Evolutionary conservation across 768 basidiomycete species (phyloP).

Genomic region (Auricularia sp.): DNA sequence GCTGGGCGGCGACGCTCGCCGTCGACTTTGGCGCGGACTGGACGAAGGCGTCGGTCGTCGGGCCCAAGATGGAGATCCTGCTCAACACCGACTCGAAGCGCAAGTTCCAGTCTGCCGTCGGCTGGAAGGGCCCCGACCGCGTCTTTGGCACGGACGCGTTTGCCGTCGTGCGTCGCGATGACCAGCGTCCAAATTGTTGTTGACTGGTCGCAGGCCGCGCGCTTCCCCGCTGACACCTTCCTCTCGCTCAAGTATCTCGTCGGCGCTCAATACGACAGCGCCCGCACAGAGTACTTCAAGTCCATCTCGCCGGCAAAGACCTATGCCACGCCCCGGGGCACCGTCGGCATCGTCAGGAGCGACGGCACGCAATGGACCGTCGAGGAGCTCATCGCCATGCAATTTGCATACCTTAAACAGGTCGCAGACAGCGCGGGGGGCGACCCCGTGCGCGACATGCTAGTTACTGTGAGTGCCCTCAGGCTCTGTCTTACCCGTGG

Average conservation of each 20-base stretch:
- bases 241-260: conserved; percentile 77
- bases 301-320: conserved; percentile 35
- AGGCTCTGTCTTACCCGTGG: neutral
- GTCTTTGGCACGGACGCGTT: conserved; percentile 85
- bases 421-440: conserved; percentile 70
- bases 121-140: conserved; percentile 74
- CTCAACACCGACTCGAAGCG: conserved; percentile 96
- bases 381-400: conserved; percentile 92
- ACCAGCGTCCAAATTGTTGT: neutral
- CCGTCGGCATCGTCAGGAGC: conserved; percentile 44
- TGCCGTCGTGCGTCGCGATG: conserved; percentile 55
- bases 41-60: conserved; percentile 94
- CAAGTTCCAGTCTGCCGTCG: conserved; percentile 83
- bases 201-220: conserved; percentile 55
- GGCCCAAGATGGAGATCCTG: conserved; percentile 87
- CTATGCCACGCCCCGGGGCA: conserved; percentile 45
- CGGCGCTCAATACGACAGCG: conserved; percentile 55
- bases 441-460: conserved; percentile 73
- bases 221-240: conserved; percentile 85
- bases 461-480: conserved; percentile 50
- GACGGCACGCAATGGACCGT: conserved; percentile 62
- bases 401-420: conserved; percentile 80
- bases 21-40: conserved; percentile 98
- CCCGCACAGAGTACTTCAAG: conserved; percentile 47
- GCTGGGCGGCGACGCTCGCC: conserved; percentile 74